phyloP scores from a whole-genome alignment of 1,139 yeast genomes.

The Taphrina betulina region DNA sequence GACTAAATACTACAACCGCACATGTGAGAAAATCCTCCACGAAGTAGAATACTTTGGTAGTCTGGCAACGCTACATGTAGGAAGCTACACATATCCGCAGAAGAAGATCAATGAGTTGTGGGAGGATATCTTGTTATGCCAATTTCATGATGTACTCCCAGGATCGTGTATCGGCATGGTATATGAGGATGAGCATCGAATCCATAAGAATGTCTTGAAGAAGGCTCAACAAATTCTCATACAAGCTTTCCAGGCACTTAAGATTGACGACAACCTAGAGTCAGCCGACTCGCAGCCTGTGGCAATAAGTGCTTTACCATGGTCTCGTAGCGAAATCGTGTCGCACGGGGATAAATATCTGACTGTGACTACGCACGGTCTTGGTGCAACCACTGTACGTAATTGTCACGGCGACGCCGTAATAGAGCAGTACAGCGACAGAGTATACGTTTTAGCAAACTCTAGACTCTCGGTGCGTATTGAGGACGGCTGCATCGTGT shows the following conservation, averaged over 20 bases:
- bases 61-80: constrained; percentile 58
- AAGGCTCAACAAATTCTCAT: constrained; percentile 56
- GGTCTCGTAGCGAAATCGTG: constrained; percentile 62
- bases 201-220: constrained; percentile 59
- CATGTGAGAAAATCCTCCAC: constrained; percentile 73
- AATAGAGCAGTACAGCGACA: constrained; percentile 27
- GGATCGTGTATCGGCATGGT: constrained; percentile 96
- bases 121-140: constrained; percentile 87
- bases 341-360: constrained; percentile 34
- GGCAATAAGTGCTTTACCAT: constrained; percentile 63
- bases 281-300: constrained; percentile 39
- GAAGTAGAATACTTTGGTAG: constrained; percentile 85
- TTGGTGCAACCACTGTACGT: constrained; percentile 43
- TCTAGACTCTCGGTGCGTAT: constrained; percentile 60
- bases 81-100: constrained; percentile 66
- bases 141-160: constrained; percentile 94
- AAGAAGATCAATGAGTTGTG: constrained; percentile 67
- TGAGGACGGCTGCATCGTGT: constrained; percentile 62
- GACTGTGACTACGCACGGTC: constrained; percentile 36
- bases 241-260: constrained; percentile 53
- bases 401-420: constrained; percentile 33
- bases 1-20: constrained; percentile 76
- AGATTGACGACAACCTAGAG: constrained; percentile 39
- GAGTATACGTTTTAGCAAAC: constrained; percentile 57
- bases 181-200: constrained; percentile 87